Base-by-base conservation (phyloP, 768 basidiomycete genomes). In the Lyophyllum decastes region DNA sequence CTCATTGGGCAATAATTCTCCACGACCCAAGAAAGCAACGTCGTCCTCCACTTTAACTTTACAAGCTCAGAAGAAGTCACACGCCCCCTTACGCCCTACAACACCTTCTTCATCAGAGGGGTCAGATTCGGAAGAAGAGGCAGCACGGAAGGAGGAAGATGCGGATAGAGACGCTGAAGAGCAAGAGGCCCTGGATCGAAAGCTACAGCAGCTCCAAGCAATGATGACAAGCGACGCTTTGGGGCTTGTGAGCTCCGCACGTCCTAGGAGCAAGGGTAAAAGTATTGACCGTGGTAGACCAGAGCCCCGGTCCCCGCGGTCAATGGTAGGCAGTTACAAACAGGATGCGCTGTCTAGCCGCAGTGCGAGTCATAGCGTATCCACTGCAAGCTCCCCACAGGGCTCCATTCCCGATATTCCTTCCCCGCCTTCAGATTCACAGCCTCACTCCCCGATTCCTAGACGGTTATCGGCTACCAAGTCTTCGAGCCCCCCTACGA, bases 371-470 rank as follows among this genome's bases (percentile, higher is more conserved):
- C 88, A 88, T 58, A 92, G 90, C 64, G 77, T 90, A 9, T 91
- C 90, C 4, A 89, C 88, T 67, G 74, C 84, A 12, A 83, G 84
- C 59, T 92, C 92, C 19, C 87, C 87, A 1, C 88, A 82, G 47
- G 87, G 86, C 17, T 94, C 92, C 0, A 89, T 92, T 34, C 90
- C 89, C 0, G 89, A 90, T 16, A 92, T 94, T 24, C 86, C 91
- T 0, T 92, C 91, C 0, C 86, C 88, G 19, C 78, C 86, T 8
- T 68, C 81, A 17, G 81, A 85, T 46, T 81, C 85, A 19, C 82
- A 81, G 51, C 75, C 76, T 5, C 78, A 81, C 56, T 77, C 84
- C 3, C 85, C 83, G 0, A 74, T 80, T 52, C 74, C 78, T n/a
- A 75, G 78, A 50, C 82, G 82, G 64, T 61, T 82, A 52, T 80